Base-by-base conservation (phyloP, 805 yeast species). In the Phaffomyces thermotolerans region DNA sequence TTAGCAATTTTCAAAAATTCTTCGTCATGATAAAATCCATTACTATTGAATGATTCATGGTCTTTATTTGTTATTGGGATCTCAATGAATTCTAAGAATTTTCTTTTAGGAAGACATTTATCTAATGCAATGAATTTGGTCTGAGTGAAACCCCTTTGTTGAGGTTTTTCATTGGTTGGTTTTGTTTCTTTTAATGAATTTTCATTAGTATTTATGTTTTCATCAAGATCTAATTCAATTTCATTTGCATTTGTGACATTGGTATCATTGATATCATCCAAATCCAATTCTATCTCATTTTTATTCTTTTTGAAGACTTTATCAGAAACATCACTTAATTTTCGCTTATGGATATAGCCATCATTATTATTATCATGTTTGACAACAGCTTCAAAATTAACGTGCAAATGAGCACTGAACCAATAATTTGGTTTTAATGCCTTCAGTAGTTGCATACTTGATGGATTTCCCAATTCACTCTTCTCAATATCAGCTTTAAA, bases 321-420 rank as follows among this genome's bases (percentile, higher is more conserved):
- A 2, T 40, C 37, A 7, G 45, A 6, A 36, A 37, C 12, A 47
- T 44, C 25, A 37, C 36, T 48, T 8, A 39, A n/a, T 25, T 40
- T 43, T 18, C 46, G 50, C 33, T 54, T 47, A 43, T 39, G 49
- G n/a, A n/a, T 36, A 23, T 4, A 9, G 5, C 5, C 22, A 27
- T 10, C 14, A 10, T 8, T 27, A 6, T 25, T 6, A 25, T 8
- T 13, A n/a, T 46, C 45, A 56, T 75, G 78, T 1, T 55, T 46
- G 2, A 80, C 75, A 0, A 46, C 48, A 0, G 96, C 96, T 7
- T 66, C 68, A 55, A 75, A 93, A 42, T 65, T 67, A 2, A 82
- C 88, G 61, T 93, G 99, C 44, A 93, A 62, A 66, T 93, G 99
- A 10, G 95, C 95, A 52, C 93, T 78, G 47, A 86, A 76, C 99